Evolutionary conservation across 768 basidiomycete species (phyloP), one percentile per base, ranked within the genome.

Genomic region (Brasilioporus rufonigricans): DNA sequence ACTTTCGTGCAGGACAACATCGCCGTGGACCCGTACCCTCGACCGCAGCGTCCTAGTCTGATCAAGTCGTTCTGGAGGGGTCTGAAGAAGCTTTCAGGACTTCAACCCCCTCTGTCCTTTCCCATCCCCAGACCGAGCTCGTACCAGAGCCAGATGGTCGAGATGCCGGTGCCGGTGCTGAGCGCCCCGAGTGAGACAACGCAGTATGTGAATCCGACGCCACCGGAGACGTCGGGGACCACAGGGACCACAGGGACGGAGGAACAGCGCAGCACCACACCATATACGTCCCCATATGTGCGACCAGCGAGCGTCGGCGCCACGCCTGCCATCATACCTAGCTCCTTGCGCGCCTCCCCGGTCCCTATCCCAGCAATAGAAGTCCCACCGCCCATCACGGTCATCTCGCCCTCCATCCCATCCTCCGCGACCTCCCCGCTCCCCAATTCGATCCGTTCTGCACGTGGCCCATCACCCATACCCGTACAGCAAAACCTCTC

Each of bases 11-110:
- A 54, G 4, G 46, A 52, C 8, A 53, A 39, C 18, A 19, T 47
- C n/a, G n/a, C n/a, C 8, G 27, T 44, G 1, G 59, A 55, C 5
- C 52, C 53, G 9, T 58, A 49, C n/a, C 59, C 51, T 7, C 61
- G 31, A 2, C 58, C 58, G 2, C 51, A 55, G 23, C 59, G 47
- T 19, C 58, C 23, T 6, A 52, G 63, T 36, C 53, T 73, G 16
- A 52, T 70, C 5, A 66, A 65, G 18, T 66, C 69, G 1, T 53
- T 77, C 19, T 71, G 76, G 50, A 61, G 63, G 1, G 70, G 72
- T 5, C 50, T 77, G 9, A 73, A 67, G 57, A 71, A 67, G 48
- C 58, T 66, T 23, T 61, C 67, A 44, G 60, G 60, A 36, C 55
- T 63, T 53, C 40, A 52, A 16, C 51, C 38, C 21, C 11, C 49